Base-by-base conservation (phyloP, 306 rosid genomes). In the Gleditsia sinensis region DNA sequence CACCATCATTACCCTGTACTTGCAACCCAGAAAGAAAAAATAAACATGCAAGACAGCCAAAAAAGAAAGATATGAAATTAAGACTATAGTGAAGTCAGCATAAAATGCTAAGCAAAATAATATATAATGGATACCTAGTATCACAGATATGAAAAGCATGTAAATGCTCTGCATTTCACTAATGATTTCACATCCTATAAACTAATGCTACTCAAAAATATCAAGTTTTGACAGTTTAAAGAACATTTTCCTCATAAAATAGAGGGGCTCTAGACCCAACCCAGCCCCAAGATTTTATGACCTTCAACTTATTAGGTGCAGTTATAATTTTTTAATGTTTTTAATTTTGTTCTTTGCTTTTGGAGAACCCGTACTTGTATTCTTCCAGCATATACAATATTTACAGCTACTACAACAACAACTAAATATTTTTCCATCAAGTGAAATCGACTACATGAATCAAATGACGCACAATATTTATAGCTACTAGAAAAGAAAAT, bases 1-100 rank as follows among this genome's bases (percentile, higher is more conserved):
- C 73, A 55, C 85, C 86, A 80, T 89, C 86, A 65, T 42, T 75
- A 46, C 83, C 92, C 97, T 91, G 89, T 80, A 76, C 73, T 63
- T 69, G 69, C 70, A 73, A 65, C 68, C 77, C 71, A 30, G 24
- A 65, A 39, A 49, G 69, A 10, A 74, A 43, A 27, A 4, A 69
- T 54, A 62, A 58, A 63, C 43, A 65, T 21, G 46, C 6, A 46
- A 50, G 43, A 32, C 37, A 67, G 46, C 66, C 65, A 32, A 19
- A 54, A 69, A 69, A 46, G 16, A 32, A 68, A 69, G 32, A 42
- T 60, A 62, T 14, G 17, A 71, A 59, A 48, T 23, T 58, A 48
- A 65, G 57, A 48, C 50, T 36, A 9, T 37, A 76, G 39, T 51
- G 39, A 24, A 40, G 34, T 32, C 19, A 13, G n/a, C 33, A 72